These are phyloP conservation scores for Basipetospora sp. DNA, from an alignment of 2,329 filamentous ascomycete genomes.

Conservation along the genomic window DNA sequence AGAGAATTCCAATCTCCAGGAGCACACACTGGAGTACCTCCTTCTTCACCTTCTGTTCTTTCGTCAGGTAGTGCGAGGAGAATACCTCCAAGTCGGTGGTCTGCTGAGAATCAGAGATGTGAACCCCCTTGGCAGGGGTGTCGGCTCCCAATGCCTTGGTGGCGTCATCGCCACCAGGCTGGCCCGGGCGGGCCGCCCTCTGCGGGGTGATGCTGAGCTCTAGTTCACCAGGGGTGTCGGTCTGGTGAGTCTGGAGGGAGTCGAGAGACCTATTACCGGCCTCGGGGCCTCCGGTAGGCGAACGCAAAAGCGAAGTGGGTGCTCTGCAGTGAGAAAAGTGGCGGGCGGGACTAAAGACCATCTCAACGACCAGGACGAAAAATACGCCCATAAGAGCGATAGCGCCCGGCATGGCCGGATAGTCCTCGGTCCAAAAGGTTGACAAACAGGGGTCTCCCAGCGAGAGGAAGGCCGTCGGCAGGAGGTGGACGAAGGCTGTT, in stretches of 20 bases:
- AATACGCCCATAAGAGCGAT: constrained; percentile 68
- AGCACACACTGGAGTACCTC: constrained; percentile 63
- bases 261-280: constrained; percentile 1
- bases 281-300: not conserved
- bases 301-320: not conserved
- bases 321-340: constrained; percentile 11
- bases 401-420: constrained; percentile 64
- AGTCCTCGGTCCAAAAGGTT: constrained; percentile 58
- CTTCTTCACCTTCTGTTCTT: constrained; percentile 45
- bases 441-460: constrained; percentile 54
- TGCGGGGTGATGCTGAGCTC: too few relatives aligned
- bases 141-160: not conserved
- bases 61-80: constrained; percentile 15
- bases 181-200: not conserved
- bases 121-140: not conserved
- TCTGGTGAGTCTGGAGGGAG: not conserved
- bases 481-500: constrained; percentile 66
- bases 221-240: not conserved
- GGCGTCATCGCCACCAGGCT: not conserved
- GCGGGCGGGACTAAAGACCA: constrained; percentile 37
- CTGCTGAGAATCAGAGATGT: not conserved
- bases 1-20: constrained; percentile 56
- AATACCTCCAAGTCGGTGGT: not conserved
- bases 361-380: constrained; percentile 69
- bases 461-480: constrained; percentile 50